phyloP scores from a whole-genome alignment of 306 rosid species.

The Pyrus betulifolia region DNA sequence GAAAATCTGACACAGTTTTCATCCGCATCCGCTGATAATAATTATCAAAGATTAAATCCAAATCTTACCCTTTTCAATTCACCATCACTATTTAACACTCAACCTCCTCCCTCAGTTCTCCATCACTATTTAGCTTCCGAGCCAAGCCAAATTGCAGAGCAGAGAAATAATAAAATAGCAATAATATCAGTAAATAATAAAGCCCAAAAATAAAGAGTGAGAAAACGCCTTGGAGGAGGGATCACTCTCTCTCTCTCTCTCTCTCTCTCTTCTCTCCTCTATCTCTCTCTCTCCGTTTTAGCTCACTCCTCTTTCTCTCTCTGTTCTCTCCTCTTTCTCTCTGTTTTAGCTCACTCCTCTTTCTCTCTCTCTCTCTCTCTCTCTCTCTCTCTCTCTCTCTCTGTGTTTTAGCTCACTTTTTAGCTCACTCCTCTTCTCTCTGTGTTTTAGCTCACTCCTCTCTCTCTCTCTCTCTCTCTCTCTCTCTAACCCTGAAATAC shows the following conservation, averaged over 20 bases:
- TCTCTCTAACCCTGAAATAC: constrained; percentile 39
- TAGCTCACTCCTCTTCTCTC: too few species aligned
- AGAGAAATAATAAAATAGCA: neutral
- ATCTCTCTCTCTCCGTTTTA: constrained; percentile 7
- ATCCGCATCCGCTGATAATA: constrained; percentile 24
- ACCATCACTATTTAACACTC: constrained; percentile 5
- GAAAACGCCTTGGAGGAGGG: constrained; percentile 5
- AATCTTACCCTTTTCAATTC: constrained; percentile 13
- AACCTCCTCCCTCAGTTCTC: neutral
- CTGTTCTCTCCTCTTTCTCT: neutral
- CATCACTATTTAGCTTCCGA: neutral
- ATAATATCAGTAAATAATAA: constrained; percentile 37
- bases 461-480: neutral
- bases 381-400: too few species aligned
- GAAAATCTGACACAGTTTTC: constrained; percentile 33
- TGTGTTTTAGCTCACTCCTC: neutral
- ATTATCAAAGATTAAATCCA: constrained; percentile 21
- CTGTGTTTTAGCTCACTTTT: neutral
- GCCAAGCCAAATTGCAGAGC: constrained; percentile 4
- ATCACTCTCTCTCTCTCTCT: neutral
- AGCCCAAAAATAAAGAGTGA: constrained; percentile 25
- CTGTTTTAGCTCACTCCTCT: too few species aligned
- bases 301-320: neutral
- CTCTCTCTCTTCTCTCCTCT: neutral
- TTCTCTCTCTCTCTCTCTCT: too few species aligned